Base-by-base conservation (phyloP, 768 basidiomycete genomes). In the Pleurotus eryngii region DNA sequence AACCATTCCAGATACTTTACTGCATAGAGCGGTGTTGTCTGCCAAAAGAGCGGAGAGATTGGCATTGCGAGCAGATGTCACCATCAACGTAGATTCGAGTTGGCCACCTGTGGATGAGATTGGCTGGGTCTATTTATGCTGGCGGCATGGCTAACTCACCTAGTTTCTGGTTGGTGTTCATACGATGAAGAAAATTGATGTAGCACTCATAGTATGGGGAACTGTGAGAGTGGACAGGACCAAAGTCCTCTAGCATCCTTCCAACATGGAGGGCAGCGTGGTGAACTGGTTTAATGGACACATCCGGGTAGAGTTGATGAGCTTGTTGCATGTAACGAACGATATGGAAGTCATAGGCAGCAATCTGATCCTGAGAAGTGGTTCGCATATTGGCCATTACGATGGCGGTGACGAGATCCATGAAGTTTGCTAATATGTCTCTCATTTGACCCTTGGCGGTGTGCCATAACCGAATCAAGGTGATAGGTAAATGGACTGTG, bases 1-100 rank as follows among this genome's bases (percentile, higher is more conserved):
- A 8, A 65, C 27, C 42, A 61, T 57, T 35, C 58, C 57, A 4
- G 8, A 12, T 4, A 64, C 46, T 11, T 20, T n/a, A 4, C 58
- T 11, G 12, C 56, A 47, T 22, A 22, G 24, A 24, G 24, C 24
- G 24, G 24, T 24, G 5, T 24, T 5, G 5, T 24, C 24, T 24
- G 24, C 24, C 24, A 24, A 24, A 24, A 24, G 24, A 5, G 24
- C 24, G 5, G 24, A 24, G 24, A 24, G 24, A 24, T 24, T 24
- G 24, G 24, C 24, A 24, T 24, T 24, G 5, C 24, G 24, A 4
- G 24, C 24, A 5, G 24, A 24, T 1, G 1, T 24, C 24, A 24
- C 5, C 24, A 24, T 24, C 24, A 24, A 4, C 24, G 1, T 24
- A 3, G 24, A 24, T 5, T 24, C 24, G n/a, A n/a, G n/a, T n/a